phyloP scores from a whole-genome alignment of 1,284 basidiomycete species.

The Prillingera fragicola region DNA sequence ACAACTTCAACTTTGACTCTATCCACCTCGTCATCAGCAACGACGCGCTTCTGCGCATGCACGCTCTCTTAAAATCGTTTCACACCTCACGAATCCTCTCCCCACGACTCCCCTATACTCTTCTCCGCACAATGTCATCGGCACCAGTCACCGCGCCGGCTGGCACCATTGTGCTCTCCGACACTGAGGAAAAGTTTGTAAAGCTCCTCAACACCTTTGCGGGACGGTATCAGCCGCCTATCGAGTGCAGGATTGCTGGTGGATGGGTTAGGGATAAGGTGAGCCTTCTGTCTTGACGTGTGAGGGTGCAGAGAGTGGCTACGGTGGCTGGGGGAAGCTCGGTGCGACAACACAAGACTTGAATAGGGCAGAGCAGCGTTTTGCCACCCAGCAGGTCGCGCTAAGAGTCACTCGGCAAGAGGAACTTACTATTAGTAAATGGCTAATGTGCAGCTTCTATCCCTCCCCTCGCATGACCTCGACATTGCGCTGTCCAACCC shows the following conservation, averaged over 20 bases:
- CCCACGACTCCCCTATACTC: no score
- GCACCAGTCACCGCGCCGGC: constrained; percentile 9
- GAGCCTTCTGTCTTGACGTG: no score
- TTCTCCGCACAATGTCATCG: no score
- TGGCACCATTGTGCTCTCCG: constrained; percentile 7
- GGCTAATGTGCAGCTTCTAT: constrained; percentile 61
- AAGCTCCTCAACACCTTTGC: constrained; percentile 42
- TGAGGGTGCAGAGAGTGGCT: no score
- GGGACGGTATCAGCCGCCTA: constrained; percentile 23
- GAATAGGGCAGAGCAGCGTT: not conserved
- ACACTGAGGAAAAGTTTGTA: constrained; percentile 37
- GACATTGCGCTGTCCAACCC: constrained; percentile 86
- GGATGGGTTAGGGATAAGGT: constrained; percentile 99
- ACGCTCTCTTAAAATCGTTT: no score
- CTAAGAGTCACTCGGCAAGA: not conserved
- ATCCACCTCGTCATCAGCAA: no score
- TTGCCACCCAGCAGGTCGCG: not conserved
- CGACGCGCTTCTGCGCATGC: no score
- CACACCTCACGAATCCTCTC: no score
- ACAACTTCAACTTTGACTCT: no score
- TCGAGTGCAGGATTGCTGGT: constrained; percentile 81
- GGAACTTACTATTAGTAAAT: no score
- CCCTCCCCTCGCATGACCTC: constrained; percentile 79
- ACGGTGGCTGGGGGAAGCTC: no score
- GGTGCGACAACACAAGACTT: no score